A percentile compares a stretch with the other conserved stretches of the same genome.
phyloP scores from a whole-genome alignment of 192 early-diverging fungal species.

The Rhizophagus prolifer region DNA sequence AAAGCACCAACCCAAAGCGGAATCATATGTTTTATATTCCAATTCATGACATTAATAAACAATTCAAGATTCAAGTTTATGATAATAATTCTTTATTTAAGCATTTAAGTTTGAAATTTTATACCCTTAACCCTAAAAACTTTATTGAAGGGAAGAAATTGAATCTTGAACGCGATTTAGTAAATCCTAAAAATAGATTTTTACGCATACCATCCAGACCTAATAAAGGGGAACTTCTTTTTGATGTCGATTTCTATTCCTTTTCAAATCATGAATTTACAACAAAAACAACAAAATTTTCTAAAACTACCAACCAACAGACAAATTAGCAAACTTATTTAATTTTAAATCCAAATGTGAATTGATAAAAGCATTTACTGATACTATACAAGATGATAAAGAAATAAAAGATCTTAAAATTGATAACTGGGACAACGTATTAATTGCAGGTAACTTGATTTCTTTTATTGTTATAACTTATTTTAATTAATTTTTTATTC shows the following conservation, averaged over 20 bases:
- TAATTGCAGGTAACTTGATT: too few species aligned
- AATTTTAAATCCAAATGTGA: slow-evolving; percentile 7
- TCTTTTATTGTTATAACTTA: too few species aligned
- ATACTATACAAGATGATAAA: not conserved
- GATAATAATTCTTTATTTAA: slow-evolving; percentile 80
- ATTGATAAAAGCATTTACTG: not conserved
- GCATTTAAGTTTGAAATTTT: slow-evolving; percentile 70
- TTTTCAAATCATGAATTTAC: slow-evolving; percentile 25
- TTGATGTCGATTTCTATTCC: slow-evolving; percentile 57
- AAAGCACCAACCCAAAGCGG: slow-evolving; percentile 85
- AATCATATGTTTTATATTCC: slow-evolving; percentile 88
- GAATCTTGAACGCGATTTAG: slow-evolving; percentile 7
- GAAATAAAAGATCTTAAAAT: not conserved
- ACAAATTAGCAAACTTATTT: not conserved
- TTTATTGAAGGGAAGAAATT: slow-evolving; percentile 40
- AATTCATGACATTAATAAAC: slow-evolving; percentile 66
- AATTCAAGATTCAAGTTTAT: slow-evolving; percentile 66
- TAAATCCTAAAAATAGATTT: too few species aligned
- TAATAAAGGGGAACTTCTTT: slow-evolving; percentile 56
- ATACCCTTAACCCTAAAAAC: slow-evolving; percentile 55
- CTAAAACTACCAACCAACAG: not conserved
- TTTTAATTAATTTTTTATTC: too few species aligned
- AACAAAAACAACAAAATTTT: not conserved
- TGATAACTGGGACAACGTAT: not conserved
- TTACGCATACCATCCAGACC: slow-evolving; percentile 31